Evolutionary conservation across 2,329 filamentous ascomycete species (phyloP), one percentile per base, ranked within the genome.

Genomic region (Pseudophaeomoniella oleicola): DNA sequence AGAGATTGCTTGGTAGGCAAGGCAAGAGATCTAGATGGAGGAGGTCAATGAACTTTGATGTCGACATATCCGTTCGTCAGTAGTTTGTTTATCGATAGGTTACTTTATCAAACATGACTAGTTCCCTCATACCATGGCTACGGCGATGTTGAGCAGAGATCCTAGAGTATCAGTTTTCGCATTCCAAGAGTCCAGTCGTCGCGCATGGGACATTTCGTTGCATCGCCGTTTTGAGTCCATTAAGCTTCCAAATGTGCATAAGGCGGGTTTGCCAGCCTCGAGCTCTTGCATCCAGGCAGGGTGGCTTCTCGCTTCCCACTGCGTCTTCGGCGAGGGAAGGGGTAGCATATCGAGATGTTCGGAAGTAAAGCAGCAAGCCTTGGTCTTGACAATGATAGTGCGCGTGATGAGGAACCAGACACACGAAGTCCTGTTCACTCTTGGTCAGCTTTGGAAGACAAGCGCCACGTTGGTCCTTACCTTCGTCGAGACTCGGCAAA

Each of bases 401-500:
- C 29, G 34, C n/a, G 37, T 37, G 14, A 41, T 14, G 18, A 41
- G 39, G 14, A 41, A 33, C 39, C 39, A 41, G n/a, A 41, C 18
- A 17, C 14, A 17, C 11, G 39, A 16, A 15, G 35, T 19, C 16
- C 39, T 41, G 14, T 14, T 27, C 4, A 18, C 11, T 5, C 14
- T 5, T 17, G 16, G 19, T 39, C 37, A 39, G 37, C 14, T 31
- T 3, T 3, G 37, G 29, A 29, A 3, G 14, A 3, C 13, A 11
- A 15, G 30, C 12, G 11, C 30, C 6, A 12, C 14, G 29, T 11
- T 16, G 17, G 30, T n/a, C 13, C 13, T 15, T 42, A 47, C 45
- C 46, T 40, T 36, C 42, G 19, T 35, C 19, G 34, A 22, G 46
- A 47, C 38, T 49, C 46, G 4, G 35, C 37, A 42, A 44, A 47